These are phyloP conservation scores for Septoria petroselini DNA, from an alignment of 2,329 filamentous ascomycete species.

Conservation along the genomic window DNA sequence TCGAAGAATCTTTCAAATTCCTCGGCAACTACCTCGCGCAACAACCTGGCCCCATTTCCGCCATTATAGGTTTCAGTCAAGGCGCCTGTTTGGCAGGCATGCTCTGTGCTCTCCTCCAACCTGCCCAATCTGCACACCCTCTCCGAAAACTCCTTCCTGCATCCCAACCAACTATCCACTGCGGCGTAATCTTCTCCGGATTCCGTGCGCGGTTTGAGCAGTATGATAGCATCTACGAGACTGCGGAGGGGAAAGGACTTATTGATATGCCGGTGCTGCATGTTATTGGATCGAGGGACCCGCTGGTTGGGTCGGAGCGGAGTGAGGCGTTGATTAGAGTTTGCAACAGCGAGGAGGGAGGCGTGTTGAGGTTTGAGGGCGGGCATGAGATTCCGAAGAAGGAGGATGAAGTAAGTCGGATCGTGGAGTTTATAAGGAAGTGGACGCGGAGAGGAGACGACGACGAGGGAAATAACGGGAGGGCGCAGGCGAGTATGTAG, in stretches of 20 bases:
- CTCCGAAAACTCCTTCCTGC: constrained; percentile 16
- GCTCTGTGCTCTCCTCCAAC: constrained; percentile 22
- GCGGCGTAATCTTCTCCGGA: constrained; percentile 25
- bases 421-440: constrained; percentile 21
- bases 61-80: constrained; percentile 25
- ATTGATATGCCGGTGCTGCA: constrained; percentile 25
- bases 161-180: constrained; percentile 6
- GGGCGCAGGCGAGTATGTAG: constrained; percentile 1
- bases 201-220: constrained; percentile 24
- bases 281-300: constrained; percentile 25
- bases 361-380: constrained; percentile 19
- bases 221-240: constrained; percentile 25
- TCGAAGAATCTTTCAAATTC: constrained; percentile 21
- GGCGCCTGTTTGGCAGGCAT: constrained; percentile 27
- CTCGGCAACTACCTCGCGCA: constrained; percentile 19
- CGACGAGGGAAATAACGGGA: background rate
- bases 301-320: constrained; percentile 23
- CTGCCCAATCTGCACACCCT: constrained; percentile 9
- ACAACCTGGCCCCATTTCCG: constrained; percentile 20
- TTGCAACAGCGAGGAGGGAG: constrained; percentile 16
- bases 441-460: background rate
- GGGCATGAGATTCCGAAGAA: constrained; percentile 28
- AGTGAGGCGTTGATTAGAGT: constrained; percentile 24
- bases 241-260: background rate
- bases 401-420: constrained; percentile 18